Evolutionary conservation across 768 basidiomycete species (phyloP).

Genomic region (Cystofilobasidium ferigula): DNA sequence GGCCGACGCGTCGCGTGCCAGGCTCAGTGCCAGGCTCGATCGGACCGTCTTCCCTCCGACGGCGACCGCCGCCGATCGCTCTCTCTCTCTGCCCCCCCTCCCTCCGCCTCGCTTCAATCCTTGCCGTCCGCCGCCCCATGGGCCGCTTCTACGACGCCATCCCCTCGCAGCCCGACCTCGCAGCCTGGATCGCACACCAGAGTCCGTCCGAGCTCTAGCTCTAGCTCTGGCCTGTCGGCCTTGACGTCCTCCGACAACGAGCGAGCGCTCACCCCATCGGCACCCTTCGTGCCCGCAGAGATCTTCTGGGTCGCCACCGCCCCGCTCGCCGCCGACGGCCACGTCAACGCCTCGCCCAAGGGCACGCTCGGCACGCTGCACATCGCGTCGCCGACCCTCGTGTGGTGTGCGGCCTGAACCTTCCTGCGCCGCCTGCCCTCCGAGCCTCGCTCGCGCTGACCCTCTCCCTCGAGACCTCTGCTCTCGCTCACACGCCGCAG

Average conservation of each 20-base stretch:
- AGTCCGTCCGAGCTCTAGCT: background rate
- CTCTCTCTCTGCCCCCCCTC: no score
- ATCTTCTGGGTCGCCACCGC: conserved; percentile 21
- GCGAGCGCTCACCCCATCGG: background rate
- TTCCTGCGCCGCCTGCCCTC: background rate
- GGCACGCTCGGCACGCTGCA: conserved; percentile 12
- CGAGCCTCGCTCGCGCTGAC: background rate
- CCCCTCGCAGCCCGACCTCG: conserved; percentile 1
- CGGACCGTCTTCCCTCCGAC: no score
- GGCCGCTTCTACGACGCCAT: conserved; percentile 16
- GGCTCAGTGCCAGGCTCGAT: no score
- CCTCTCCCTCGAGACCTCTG: background rate
- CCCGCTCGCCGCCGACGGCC: background rate
- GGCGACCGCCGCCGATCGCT: no score
- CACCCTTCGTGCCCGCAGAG: background rate
- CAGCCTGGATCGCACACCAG: conserved; percentile 1
- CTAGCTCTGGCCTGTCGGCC: no score
- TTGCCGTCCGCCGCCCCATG: no score
- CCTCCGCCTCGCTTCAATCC: no score
- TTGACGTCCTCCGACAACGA: background rate
- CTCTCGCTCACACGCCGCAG: background rate
- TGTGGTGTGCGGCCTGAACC: conserved; percentile 7
- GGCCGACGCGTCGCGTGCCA: no score
- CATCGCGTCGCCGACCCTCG: background rate
- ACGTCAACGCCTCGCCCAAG: conserved; percentile 21